Evolutionary conservation across 179 eudicot species (phyloP).

Genomic region (Carnegiea gigantea): DNA sequence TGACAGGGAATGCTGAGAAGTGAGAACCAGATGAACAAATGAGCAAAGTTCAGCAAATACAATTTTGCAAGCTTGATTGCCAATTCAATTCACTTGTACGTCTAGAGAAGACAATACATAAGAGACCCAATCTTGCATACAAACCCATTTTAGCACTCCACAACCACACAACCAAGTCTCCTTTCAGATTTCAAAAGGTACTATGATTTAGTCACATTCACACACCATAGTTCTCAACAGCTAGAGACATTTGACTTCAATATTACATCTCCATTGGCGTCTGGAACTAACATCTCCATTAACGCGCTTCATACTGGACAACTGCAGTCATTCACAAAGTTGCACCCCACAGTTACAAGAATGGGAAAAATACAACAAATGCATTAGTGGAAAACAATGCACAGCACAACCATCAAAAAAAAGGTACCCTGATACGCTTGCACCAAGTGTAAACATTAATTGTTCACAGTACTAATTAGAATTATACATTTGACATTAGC

Average conservation of each 20-base stretch:
- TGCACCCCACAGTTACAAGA: neutral
- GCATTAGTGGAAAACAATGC: too few species aligned
- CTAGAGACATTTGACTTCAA: neutral
- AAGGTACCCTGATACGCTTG: neutral
- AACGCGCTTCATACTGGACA: conserved; percentile 77
- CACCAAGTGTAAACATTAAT: too few species aligned
- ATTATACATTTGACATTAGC: too few species aligned
- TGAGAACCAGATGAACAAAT: neutral
- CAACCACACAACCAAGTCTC: neutral
- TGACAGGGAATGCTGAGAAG: neutral
- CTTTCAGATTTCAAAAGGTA: neutral
- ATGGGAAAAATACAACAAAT: neutral
- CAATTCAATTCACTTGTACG: neutral
- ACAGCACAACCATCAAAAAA: neutral
- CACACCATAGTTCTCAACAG: neutral
- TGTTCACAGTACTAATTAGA: too few species aligned
- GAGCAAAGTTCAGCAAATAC: neutral
- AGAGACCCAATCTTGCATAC: neutral
- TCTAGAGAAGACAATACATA: neutral
- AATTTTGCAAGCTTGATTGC: neutral
- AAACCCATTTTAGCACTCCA: neutral
- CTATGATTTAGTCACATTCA: neutral
- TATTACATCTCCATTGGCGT: neutral
- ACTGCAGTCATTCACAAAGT: conserved; percentile 41
- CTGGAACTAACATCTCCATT: conserved; percentile 24